Evolutionary conservation across 257 asterid species (phyloP).

Genomic region (Mitragyna speciosa): DNA sequence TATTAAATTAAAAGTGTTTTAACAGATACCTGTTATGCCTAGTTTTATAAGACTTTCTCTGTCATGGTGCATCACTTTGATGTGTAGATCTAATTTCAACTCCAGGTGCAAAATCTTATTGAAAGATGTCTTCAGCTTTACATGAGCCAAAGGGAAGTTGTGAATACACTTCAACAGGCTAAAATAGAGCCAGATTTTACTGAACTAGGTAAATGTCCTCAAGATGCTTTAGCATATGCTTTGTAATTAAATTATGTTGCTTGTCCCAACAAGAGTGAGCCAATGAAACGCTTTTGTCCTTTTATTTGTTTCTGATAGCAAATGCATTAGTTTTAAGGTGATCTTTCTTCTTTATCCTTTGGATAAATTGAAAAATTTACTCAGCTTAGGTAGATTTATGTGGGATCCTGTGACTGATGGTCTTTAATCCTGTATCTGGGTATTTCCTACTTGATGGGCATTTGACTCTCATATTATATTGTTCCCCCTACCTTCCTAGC

Average conservation of each 20-base stretch:
- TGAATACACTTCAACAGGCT: slow-evolving; percentile 76
- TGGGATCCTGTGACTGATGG: not conserved
- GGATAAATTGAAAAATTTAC: not conserved
- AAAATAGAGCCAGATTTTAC: slow-evolving; percentile 95
- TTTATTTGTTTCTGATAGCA: not conserved
- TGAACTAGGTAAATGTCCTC: slow-evolving; percentile 62
- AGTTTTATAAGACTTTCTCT: not conserved
- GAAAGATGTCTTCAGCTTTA: slow-evolving; percentile 98
- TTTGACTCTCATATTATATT: not conserved
- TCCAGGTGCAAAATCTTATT: slow-evolving; percentile 89
- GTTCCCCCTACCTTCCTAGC: not conserved
- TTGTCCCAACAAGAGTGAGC: not conserved
- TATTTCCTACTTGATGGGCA: not conserved
- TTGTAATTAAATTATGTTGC: not conserved
- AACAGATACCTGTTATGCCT: not conserved
- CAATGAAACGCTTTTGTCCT: not conserved
- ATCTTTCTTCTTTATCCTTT: not conserved
- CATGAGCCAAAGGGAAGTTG: slow-evolving; percentile 89
- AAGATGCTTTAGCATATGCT: not conserved
- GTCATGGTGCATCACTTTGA: not conserved
- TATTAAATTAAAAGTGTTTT: not conserved
- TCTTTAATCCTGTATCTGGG: not conserved
- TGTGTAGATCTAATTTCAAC: not conserved
- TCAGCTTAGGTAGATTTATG: not conserved
- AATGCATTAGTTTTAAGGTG: not conserved